A percentile compares a stretch with the other conserved stretches of the same genome.
Conservation (phyloP, 2,329 filamentous ascomycete genomes). For the Aspergillus thermomutatus region DNA sequence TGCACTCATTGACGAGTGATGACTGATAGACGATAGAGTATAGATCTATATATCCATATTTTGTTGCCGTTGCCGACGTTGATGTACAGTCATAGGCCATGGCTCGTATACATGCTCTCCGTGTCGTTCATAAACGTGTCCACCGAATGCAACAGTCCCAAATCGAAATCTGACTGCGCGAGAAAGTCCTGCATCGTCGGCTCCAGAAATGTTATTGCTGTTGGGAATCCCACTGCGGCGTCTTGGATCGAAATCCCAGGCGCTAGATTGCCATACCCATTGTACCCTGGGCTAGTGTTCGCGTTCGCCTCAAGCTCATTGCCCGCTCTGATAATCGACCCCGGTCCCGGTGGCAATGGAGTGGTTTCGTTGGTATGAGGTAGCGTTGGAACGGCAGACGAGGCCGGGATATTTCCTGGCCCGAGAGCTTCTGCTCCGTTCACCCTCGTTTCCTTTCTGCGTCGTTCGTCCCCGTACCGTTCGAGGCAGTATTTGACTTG, state of each 20-base stretch:
- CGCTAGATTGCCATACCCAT: not conserved
- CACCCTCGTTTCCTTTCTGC: not conserved
- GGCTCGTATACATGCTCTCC: slow-evolving; percentile 29
- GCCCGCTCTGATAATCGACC: not conserved
- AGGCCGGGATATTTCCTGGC: not conserved
- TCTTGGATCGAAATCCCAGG: slow-evolving; percentile 1
- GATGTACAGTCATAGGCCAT: slow-evolving; percentile 18
- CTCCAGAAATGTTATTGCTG: slow-evolving; percentile 37
- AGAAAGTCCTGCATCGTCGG: slow-evolving; percentile 40
- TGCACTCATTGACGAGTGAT: not conserved
- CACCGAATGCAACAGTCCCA: slow-evolving; percentile 33
- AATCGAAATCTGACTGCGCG: slow-evolving; percentile 36
- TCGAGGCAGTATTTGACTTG: slow-evolving; percentile 31
- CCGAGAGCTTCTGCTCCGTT: slow-evolving; percentile 1
- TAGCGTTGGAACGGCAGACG: not conserved
- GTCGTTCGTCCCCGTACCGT: slow-evolving; percentile 14
- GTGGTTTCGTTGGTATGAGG: not conserved
- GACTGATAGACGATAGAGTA: slow-evolving; percentile 4
- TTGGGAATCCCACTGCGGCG: slow-evolving; percentile 29
- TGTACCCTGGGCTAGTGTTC: not conserved
- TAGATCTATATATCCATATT: not conserved
- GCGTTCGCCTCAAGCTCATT: not conserved
- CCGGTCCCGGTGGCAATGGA: not conserved
- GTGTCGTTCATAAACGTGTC: slow-evolving; percentile 33
- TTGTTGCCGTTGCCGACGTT: not conserved